Conservation (phyloP, 2,329 filamentous ascomycete species). For the Graphiopsis chlorocephala region DNA sequence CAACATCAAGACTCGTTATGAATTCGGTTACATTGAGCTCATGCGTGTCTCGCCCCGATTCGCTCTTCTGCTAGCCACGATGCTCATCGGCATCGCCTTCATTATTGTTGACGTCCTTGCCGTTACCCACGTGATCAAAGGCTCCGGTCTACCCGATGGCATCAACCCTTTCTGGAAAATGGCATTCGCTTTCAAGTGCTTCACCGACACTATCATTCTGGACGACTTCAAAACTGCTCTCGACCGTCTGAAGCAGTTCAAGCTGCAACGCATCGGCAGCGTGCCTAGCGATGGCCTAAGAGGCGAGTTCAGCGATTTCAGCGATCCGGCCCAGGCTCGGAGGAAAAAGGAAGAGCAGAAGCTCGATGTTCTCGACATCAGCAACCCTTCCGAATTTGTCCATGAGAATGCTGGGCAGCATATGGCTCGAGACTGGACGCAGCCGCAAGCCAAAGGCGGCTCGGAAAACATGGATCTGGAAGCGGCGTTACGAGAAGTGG, state of each 20-base stretch:
- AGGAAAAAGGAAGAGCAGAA: constrained; percentile 21
- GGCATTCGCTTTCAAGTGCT: constrained; percentile 64
- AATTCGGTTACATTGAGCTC: constrained; percentile 55
- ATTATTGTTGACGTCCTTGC: constrained; percentile 61
- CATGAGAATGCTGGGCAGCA: constrained; percentile 8
- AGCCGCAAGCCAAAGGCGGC: constrained; percentile 6
- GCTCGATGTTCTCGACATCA: constrained; percentile 15
- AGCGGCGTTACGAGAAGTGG: constrained; percentile 22
- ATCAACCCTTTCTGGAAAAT: constrained; percentile 67
- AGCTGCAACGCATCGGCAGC: constrained; percentile 36
- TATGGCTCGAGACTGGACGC: constrained; percentile 21
- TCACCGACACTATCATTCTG: constrained; percentile 64
- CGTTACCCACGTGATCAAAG: constrained; percentile 46
- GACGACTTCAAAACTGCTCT: constrained; percentile 66
- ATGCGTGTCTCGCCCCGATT: constrained; percentile 62
- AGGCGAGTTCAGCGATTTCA: constrained; percentile 23
- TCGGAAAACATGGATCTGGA: constrained; percentile 27
- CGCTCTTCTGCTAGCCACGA: constrained; percentile 59
- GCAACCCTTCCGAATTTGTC: constrained; percentile 13
- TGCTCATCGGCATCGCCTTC: constrained; percentile 60
- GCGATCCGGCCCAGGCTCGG: constrained; percentile 27
- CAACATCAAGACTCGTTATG: constrained; percentile 62
- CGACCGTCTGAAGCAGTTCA: constrained; percentile 46
- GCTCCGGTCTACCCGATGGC: constrained; percentile 43
- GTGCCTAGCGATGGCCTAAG: constrained; percentile 27